Conservation (phyloP, 1,284 basidiomycete genomes). For the Athelia psychrophila region DNA sequence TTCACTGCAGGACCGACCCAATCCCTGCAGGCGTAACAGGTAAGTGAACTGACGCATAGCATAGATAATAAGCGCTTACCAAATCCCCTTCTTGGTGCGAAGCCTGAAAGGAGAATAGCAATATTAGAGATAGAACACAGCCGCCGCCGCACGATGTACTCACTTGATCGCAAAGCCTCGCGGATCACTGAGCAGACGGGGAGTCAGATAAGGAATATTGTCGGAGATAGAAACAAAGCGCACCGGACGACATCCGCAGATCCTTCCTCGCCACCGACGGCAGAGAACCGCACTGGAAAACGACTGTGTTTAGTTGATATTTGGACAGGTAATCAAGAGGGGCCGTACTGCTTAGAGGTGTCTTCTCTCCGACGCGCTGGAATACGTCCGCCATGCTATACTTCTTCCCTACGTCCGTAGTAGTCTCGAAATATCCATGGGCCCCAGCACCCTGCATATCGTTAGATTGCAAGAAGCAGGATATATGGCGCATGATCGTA, state of each 20-base stretch:
- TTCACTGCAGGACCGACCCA: not conserved
- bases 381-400: not conserved
- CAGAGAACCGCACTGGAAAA: slow-evolving; percentile 42
- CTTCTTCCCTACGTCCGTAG: slow-evolving; percentile 32
- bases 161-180: slow-evolving; percentile 89
- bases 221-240: not conserved
- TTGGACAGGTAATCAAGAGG: slow-evolving; percentile 79
- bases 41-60: not conserved
- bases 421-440: slow-evolving; percentile 89
- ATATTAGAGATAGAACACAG: not conserved
- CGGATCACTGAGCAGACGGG: slow-evolving; percentile 54
- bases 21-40: not conserved
- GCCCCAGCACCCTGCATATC: slow-evolving; percentile 68
- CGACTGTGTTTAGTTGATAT: slow-evolving; percentile 45
- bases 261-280: slow-evolving; percentile 80
- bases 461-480: not conserved
- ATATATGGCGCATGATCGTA: not conserved
- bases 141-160: not conserved
- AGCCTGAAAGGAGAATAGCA: slow-evolving; percentile 30
- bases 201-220: not conserved
- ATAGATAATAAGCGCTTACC: slow-evolving; percentile 16
- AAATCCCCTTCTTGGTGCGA: slow-evolving; percentile 80
- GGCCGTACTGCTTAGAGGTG: slow-evolving; percentile 42
- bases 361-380: slow-evolving; percentile 1
- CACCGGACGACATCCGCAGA: slow-evolving; percentile 83